Conservation (phyloP, 163 green algal genomes). For the Chlamydomonas reinhardtii region DNA sequence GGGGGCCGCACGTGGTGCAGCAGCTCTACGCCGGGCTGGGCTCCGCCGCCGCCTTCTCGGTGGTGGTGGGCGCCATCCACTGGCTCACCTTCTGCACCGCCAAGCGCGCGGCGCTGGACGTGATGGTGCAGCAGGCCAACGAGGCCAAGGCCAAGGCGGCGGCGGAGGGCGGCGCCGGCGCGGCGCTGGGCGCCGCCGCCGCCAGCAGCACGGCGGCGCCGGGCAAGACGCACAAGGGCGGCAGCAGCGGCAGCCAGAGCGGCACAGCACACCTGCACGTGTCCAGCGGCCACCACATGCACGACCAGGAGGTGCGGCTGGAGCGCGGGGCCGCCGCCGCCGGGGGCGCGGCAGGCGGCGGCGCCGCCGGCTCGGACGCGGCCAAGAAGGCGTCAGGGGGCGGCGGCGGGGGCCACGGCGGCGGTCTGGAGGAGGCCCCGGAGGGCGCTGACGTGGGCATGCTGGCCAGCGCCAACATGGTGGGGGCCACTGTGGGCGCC, state of each 20-base stretch:
- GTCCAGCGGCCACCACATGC: conserved; percentile 43
- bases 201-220: neutral
- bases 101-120: conserved; percentile 60
- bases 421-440: neutral
- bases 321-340: neutral
- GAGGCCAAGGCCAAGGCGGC: neutral
- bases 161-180: conserved; percentile 2
- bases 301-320: conserved; percentile 24
- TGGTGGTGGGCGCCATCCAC: conserved; percentile 77
- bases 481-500: conserved; percentile 59
- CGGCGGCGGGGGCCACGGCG: conserved; percentile 19
- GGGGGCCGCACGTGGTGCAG: conserved; percentile 13
- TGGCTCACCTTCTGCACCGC: conserved; percentile 72
- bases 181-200: conserved; percentile 4
- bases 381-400: neutral
- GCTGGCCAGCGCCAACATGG: conserved; percentile 54
- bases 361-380: too few species aligned
- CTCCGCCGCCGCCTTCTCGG: conserved; percentile 61
- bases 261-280: conserved; percentile 43
- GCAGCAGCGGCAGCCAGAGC: neutral
- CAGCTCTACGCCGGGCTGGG: conserved; percentile 76
- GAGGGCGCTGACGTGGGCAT: conserved; percentile 21
- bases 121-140: conserved; percentile 11
- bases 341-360: too few species aligned
- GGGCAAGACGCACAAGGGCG: too few species aligned